Base-by-base conservation (phyloP, 1,139 yeast genomes). In the Scheffersomyces quercinus region DNA sequence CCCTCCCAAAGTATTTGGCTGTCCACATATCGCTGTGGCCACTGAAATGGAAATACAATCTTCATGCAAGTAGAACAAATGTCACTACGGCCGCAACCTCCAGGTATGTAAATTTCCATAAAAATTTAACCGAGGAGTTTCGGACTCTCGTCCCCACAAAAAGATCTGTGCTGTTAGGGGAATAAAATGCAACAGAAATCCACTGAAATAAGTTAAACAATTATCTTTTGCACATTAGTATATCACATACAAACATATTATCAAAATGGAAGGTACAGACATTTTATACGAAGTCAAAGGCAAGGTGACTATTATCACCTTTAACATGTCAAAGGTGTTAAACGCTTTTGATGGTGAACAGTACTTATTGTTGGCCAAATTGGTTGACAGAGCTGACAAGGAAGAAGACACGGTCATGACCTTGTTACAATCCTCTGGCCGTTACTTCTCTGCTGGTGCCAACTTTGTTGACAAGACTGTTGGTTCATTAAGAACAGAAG, bases 391-490 rank as follows among this genome's bases (percentile, higher is more conserved):
- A 47, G 93, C 96, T 1, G 84, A 87, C 49, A 62, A 68, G n/a
- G 85, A 88, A 49, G 81, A 81, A 36, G 75, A 74, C 29, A 83
- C 95, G 0, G 62, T 78, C 8, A 77, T 81, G 29, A 89, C 97
- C 2, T 67, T 88, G 43, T 65, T 89, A 43, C 85, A 82, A 56
- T 73, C 89, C 32, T 73, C 86, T 0, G 97, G 97, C 2, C 73
- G 84, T 50, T 87, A 75, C 62, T 89, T 89, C 62, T 83, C 91
- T 31, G 88, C 96, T 5, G 97, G 97, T 33, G 97, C 96, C 28
- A 84, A 88, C 60, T 79, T 88, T 47, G 56, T 63, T 20, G 74
- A 67, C 44, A 54, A 50, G 37, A 62, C 64, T 9, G 38, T 67
- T 39, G 45, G 58, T 14, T 36, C 59, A 1, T 59, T 56, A 8